These are phyloP conservation scores for Raffaelea albimanens DNA, from an alignment of 2,329 filamentous ascomycete genomes.

Conservation along the genomic window DNA sequence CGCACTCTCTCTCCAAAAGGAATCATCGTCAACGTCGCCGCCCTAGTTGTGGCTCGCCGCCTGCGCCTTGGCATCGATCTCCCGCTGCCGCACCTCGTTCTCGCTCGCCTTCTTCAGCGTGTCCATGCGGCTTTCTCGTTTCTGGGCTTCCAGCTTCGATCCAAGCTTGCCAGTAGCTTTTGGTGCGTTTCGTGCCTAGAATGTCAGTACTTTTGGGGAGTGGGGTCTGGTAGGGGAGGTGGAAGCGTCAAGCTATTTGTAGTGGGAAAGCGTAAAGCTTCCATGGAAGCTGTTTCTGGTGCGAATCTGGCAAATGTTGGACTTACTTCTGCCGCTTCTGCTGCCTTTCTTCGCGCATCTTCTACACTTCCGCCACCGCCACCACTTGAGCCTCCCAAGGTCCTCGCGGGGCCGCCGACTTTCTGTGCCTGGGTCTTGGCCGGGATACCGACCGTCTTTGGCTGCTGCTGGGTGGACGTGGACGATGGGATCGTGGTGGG, in stretches of 20 bases:
- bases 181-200: slow-evolving; percentile 21
- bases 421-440: slow-evolving; percentile 23
- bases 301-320: no score
- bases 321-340: slow-evolving; percentile 76
- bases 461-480: slow-evolving; percentile 17
- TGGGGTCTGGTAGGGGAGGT: no score
- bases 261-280: no score
- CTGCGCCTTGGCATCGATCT: slow-evolving; percentile 55
- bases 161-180: slow-evolving; percentile 60
- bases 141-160: slow-evolving; percentile 63
- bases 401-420: slow-evolving; percentile 49
- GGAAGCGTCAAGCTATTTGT: no score
- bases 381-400: slow-evolving; percentile 43
- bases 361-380: slow-evolving; percentile 21
- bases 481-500: slow-evolving; percentile 21
- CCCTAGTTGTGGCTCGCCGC: slow-evolving; percentile 47
- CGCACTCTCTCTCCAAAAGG: no score
- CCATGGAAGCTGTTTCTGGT: no score
- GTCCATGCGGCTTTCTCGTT: slow-evolving; percentile 60
- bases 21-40: no score
- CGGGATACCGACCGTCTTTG: slow-evolving; percentile 41
- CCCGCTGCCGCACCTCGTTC: slow-evolving; percentile 54
- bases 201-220: no score
- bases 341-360: slow-evolving; percentile 65
- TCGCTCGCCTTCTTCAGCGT: slow-evolving; percentile 59